Conservation (phyloP, 2,329 filamentous ascomycete genomes). For the Pseudocercospora cruenta region DNA sequence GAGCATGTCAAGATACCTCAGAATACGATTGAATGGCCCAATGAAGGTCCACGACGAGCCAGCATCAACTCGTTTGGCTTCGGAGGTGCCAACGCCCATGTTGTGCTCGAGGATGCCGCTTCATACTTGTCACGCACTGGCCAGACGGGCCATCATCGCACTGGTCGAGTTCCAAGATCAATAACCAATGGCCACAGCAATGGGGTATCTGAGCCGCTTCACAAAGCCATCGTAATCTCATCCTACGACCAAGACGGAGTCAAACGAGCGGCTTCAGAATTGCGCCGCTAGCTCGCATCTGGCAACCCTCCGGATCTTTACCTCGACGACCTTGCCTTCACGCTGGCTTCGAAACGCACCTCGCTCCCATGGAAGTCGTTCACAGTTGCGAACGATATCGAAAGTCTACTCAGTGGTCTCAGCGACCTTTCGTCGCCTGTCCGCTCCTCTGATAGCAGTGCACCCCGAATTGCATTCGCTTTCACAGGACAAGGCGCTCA, state of each 20-base stretch:
- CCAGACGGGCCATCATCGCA: neutral
- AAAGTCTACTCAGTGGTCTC: neutral
- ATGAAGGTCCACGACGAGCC: constrained; percentile 12
- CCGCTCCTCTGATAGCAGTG: constrained; percentile 6
- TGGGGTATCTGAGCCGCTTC: neutral
- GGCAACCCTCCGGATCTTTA: neutral
- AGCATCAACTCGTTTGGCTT: constrained; percentile 32
- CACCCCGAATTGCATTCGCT: constrained; percentile 3
- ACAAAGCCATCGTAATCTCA: constrained; percentile 3
- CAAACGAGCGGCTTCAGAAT: neutral
- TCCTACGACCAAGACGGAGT: constrained; percentile 9
- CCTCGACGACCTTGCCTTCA: constrained; percentile 14
- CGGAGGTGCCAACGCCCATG: constrained; percentile 35
- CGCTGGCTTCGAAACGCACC: constrained; percentile 15
- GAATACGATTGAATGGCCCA: constrained; percentile 2
- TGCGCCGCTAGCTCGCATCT: neutral
- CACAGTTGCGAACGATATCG: neutral
- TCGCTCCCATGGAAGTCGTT: constrained; percentile 11
- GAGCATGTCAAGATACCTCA: constrained; percentile 5
- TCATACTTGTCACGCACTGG: constrained; percentile 5
- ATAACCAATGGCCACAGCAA: neutral
- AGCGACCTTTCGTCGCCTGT: neutral
- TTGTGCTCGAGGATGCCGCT: constrained; percentile 27
- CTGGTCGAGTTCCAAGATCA: neutral
- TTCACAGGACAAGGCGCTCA: constrained; percentile 31